phyloP scores from a whole-genome alignment of 1,284 basidiomycete species.

The Trametes pubescens region DNA sequence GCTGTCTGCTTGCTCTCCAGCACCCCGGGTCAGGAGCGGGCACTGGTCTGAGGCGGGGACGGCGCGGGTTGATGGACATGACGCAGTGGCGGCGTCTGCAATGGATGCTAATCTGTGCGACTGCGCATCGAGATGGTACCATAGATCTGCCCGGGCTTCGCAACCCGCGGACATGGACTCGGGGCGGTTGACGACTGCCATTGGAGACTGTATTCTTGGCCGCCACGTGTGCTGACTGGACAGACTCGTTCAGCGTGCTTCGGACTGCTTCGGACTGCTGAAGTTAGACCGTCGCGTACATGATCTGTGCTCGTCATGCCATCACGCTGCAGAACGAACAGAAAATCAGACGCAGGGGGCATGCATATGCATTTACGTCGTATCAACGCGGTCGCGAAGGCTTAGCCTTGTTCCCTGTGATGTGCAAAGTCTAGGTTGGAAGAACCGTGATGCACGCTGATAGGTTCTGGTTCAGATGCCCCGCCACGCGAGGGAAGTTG shows the following conservation, averaged over 20 bases:
- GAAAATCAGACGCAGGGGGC: background rate
- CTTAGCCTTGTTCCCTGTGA: background rate
- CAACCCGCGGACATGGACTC: background rate
- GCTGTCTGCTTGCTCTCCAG: background rate
- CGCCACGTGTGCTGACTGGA: background rate
- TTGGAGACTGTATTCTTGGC: background rate
- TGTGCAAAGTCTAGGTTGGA: constrained; percentile 3
- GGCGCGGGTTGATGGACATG: background rate
- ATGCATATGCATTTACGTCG: background rate
- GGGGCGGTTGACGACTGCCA: background rate
- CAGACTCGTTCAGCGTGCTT: too few species aligned
- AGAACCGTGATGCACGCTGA: background rate
- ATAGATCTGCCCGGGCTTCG: background rate
- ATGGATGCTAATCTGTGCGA: background rate
- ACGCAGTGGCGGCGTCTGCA: background rate
- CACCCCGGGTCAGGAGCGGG: background rate
- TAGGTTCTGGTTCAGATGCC: background rate
- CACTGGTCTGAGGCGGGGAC: too few species aligned
- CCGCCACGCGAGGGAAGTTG: too few species aligned
- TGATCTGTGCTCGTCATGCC: background rate
- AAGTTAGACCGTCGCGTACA: background rate
- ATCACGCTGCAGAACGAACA: background rate
- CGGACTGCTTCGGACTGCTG: too few species aligned
- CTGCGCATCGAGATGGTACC: background rate
- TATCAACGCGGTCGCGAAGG: constrained; percentile 1